Evolutionary conservation across 768 basidiomycete species (phyloP), one percentile per base, ranked within the genome.

Genomic region (Crassisporium funariophilum): DNA sequence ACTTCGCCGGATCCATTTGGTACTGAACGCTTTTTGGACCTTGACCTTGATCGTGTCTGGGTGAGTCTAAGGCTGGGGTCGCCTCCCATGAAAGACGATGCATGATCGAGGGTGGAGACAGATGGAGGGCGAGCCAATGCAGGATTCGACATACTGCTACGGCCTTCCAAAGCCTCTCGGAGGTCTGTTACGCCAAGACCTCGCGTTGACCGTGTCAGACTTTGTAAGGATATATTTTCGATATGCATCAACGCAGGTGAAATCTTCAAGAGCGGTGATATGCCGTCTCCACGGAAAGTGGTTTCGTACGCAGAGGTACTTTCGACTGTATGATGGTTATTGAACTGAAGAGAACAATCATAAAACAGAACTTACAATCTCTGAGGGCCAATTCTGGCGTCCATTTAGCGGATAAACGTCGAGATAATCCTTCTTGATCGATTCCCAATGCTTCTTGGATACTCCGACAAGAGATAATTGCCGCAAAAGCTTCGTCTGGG

Each of bases 231-330:
- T 24, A 91, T 73, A 63, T 95, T 95, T 57, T 94, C 89, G 42
- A 90, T 88, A 54, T 89, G 85, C 90, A 94, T 95, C 51, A 95
- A 71, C 12, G 86, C 84, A 24, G 90, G 90, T 4, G 90, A 87
- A 24, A 93, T 81, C 61, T 83, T 89, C 43, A 91, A 76, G 34
- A 92, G 75, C 2, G 88, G 86, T 2, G 87, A 82, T 31, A 86
- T 69, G 11, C 82, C 82, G 54, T 91, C 88, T 45, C 79, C 79
- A 17, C 86, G 75, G 15, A 74, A 54, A 16, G 79, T 76, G 7
- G 73, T 59, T 16, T 91, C 83, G 49, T 77, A 81, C 10, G 65
- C 56, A 11, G 62, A 46, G 17, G 54, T 33, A 38, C 37, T 54
- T 38, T 60, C 57, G 25, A 61, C 62, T 63, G 5, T 29, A 31